Percentiles rank a stretch among this genome's conserved stretches.
Evolutionary conservation across 2,329 filamentous ascomycete species (phyloP).

Genomic region (Remersonia thermophila): DNA sequence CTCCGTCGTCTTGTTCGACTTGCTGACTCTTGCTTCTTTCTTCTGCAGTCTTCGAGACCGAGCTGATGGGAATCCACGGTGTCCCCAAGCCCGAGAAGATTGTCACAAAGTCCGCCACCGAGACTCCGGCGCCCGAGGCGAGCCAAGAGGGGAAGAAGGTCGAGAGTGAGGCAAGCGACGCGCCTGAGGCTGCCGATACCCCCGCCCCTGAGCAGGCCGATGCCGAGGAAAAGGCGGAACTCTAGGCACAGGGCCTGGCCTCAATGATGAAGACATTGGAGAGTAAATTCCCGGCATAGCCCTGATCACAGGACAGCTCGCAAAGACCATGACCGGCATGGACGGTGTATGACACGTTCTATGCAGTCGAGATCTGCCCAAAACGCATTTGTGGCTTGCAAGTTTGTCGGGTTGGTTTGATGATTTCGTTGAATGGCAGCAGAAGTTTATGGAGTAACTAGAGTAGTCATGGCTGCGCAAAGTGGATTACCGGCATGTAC

Average conservation of each 20-base stretch:
- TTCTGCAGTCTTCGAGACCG: slow-evolving; percentile 70
- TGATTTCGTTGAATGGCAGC: too few species aligned
- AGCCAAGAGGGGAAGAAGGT: slow-evolving; percentile 28
- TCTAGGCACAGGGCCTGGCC: too few species aligned
- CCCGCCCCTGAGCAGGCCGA: slow-evolving; percentile 43
- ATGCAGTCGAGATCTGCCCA: too few species aligned
- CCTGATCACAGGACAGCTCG: too few species aligned
- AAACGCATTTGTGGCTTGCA: too few species aligned
- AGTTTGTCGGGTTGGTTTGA: too few species aligned
- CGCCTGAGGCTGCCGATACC: slow-evolving; percentile 40
- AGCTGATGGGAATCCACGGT: slow-evolving; percentile 72
- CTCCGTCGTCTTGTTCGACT: background rate
- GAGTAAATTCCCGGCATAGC: too few species aligned
- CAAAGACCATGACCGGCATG: too few species aligned
- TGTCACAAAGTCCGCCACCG: slow-evolving; percentile 26
- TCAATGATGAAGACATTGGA: slow-evolving; percentile 6
- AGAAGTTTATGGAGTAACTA: too few species aligned
- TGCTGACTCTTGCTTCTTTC: slow-evolving; percentile 6
- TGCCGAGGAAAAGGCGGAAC: slow-evolving; percentile 46
- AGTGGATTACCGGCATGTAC: too few species aligned
- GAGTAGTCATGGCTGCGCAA: too few species aligned
- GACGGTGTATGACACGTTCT: too few species aligned
- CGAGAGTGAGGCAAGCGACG: slow-evolving; percentile 32
- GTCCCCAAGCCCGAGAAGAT: slow-evolving; percentile 43
- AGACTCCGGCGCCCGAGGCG: slow-evolving; percentile 17